Evolutionary conservation across 805 yeast genomes (phyloP), one percentile per base, ranked within the genome.

Genomic region (Candida xyloterini): DNA sequence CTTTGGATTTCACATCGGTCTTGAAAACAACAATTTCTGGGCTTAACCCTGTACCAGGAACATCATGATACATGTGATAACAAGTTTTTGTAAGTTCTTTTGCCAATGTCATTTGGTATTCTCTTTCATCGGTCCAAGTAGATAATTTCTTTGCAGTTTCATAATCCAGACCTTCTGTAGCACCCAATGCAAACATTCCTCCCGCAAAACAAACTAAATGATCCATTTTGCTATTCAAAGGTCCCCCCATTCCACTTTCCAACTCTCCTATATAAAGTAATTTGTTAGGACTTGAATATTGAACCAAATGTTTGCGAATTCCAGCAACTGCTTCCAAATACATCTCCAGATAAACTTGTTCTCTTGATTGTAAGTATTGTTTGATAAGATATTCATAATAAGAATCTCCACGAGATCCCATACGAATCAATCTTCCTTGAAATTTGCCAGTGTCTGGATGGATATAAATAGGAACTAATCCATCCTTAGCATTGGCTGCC

Each of bases 381-480:
- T 89, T 89, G 48, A 89, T 68, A 31, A 90, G 67, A 58, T 88
- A 88, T 64, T 90, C 96, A 57, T 90, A 89, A 59, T 89, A 90
- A 0, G 96, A 86, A 62, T 89, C 97, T 33, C 96, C 97, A 51
- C 96, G 72, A 1, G 95, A 84, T 0, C 97, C 97, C 40, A 90
- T 66, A 47, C 96, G 74, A 45, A 91, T 86, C 38, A 74, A 62
- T 2, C 57, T 52, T 1, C 88, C 88, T 43, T 68, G 75, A 59
- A 76, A 88, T 45, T 68, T 66, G 5, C 93, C 96, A 0, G 82
- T 73, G 29, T 78, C 81, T 7, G 96, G 93, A 26, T 76, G 67
- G 26, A 90, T 79, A 55, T 69, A 84, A 31, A 88, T 86, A 3
- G 97, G 96, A 3, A 77, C 95, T 29, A 90, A 70, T 0, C 96